phyloP scores from a whole-genome alignment of 495 filamentous ascomycete species.

The Corynascus novoguineensis region DNA sequence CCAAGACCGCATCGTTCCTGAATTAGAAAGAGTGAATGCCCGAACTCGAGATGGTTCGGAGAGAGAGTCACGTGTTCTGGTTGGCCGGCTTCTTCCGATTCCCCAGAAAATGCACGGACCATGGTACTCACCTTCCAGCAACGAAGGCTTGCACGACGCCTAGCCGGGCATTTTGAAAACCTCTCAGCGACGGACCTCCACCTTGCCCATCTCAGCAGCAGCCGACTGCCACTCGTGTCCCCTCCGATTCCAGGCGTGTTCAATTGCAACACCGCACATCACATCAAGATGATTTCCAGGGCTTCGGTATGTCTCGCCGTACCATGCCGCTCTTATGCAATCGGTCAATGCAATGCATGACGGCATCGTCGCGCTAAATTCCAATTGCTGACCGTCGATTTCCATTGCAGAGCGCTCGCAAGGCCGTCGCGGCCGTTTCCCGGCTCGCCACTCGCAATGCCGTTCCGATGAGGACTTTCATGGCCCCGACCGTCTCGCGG shows the following conservation, averaged over 20 bases:
- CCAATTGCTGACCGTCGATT: slow-evolving; percentile 20
- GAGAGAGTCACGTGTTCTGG: slow-evolving; percentile 18
- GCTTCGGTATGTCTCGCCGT: slow-evolving; percentile 53
- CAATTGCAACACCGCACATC: slow-evolving; percentile 28
- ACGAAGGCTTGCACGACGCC: slow-evolving; percentile 15
- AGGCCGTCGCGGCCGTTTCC: slow-evolving; percentile 57
- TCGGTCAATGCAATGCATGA: not conserved
- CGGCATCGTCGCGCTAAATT: not conserved
- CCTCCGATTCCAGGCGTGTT: slow-evolving; percentile 20
- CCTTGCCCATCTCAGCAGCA: slow-evolving; percentile 25
- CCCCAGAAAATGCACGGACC: slow-evolving; percentile 7
- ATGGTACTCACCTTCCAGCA: slow-evolving; percentile 19
- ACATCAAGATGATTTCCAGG: slow-evolving; percentile 60
- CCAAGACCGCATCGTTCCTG: not conserved
- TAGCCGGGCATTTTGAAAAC: slow-evolving; percentile 31
- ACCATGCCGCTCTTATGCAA: not conserved
- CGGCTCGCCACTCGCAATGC: slow-evolving; percentile 69
- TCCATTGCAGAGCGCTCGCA: slow-evolving; percentile 57
- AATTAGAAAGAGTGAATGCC: not conserved
- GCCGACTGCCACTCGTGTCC: slow-evolving; percentile 22
- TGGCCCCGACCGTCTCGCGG: slow-evolving; percentile 65
- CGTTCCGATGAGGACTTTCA: slow-evolving; percentile 73
- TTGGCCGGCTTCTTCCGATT: slow-evolving; percentile 22
- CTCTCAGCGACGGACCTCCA: slow-evolving; percentile 34
- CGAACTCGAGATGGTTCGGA: not conserved